Evolutionary conservation across 2,329 filamentous ascomycete genomes (phyloP), one percentile per base, ranked within the genome.

Genomic region (Talaromyces funiculosus): DNA sequence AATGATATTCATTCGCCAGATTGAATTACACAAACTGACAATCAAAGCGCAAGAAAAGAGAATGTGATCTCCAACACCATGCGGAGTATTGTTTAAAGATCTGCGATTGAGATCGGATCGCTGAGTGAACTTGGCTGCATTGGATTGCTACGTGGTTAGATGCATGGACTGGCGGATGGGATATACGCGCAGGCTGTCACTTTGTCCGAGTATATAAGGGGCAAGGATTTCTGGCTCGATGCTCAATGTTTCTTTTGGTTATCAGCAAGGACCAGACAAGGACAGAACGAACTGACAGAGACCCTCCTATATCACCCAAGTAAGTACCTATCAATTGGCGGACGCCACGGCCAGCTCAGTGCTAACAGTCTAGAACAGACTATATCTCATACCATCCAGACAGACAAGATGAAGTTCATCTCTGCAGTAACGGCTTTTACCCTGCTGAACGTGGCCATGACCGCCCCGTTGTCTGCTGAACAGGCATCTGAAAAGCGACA

Each of bases 361-460:
- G 29, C 51, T 38, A 7, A 54, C 35, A 37, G 16, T 24, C 18
- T 18, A 18, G 6, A 24, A 4, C 9, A 49, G 26, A 49, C 7
- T 14, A 43, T 24, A 55, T 22, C n/a, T n/a, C n/a, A n/a, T n/a
- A 4, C 12, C 26, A 57, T n/a, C 12, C n/a, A 47, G 51, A 35
- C 40, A 24, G 10, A 20, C 35, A 61, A 57, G 8, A 62, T 62
- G 60, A 62, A 59, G 42, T 56, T 62, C 42, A 55, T 53, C 42
- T 62, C 60, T 59, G 49, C 56, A 22, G 60, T 26, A 57, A 40
- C 60, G 37, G 56, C 49, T 26, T 51, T 59, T 6, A 49, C 49
- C 35, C 24, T 62, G 29, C 20, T 57, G 45, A 58, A 53, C 18
- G 45, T 22, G 45, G 60, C 56, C 9, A 6, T 62, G 14, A 56